phyloP scores from a whole-genome alignment of 1,139 yeast genomes.

The Candida mesenterica region DNA sequence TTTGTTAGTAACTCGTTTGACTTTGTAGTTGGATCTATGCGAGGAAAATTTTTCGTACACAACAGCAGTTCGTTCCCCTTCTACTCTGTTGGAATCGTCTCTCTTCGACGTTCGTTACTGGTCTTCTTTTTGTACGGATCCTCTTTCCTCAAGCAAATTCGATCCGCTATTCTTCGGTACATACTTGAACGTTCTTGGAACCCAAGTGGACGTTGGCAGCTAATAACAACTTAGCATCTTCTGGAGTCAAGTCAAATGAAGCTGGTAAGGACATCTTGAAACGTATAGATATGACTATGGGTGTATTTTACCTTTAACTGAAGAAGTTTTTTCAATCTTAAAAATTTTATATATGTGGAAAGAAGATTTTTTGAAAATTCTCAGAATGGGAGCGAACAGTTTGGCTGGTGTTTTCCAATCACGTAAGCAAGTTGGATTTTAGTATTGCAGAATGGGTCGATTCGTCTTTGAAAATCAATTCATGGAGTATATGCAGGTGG shows the following conservation, averaged over 20 bases:
- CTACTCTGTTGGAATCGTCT: neutral
- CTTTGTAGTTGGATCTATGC: too few species aligned
- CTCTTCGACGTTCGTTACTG: too few species aligned
- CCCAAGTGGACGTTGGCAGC: slow-evolving; percentile 99
- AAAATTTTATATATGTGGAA: slow-evolving; percentile 4
- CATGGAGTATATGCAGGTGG: too few species aligned
- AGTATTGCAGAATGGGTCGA: too few species aligned
- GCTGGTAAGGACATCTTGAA: slow-evolving; percentile 77
- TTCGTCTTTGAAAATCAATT: too few species aligned
- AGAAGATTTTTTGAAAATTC: neutral
- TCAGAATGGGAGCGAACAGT: neutral
- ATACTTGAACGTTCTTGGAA: slow-evolving; percentile 98
- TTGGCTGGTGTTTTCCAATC: too few species aligned
- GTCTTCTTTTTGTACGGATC: too few species aligned
- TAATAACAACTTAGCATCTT: slow-evolving; percentile 98
- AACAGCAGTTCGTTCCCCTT: neutral
- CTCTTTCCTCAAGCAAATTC: too few species aligned
- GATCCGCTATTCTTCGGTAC: too few species aligned
- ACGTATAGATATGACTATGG: slow-evolving; percentile 12
- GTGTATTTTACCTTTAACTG: slow-evolving; percentile 6
- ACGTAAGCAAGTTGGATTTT: too few species aligned
- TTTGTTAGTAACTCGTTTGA: slow-evolving; percentile 49
- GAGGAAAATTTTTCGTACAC: too few species aligned
- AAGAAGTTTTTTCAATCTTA: slow-evolving; percentile 9
- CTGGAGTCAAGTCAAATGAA: slow-evolving; percentile 91